A percentile compares a stretch with the other conserved stretches of the same genome.
These are phyloP conservation scores for Vicia villosa DNA, from an alignment of 306 rosid species.

Conservation along the genomic window DNA sequence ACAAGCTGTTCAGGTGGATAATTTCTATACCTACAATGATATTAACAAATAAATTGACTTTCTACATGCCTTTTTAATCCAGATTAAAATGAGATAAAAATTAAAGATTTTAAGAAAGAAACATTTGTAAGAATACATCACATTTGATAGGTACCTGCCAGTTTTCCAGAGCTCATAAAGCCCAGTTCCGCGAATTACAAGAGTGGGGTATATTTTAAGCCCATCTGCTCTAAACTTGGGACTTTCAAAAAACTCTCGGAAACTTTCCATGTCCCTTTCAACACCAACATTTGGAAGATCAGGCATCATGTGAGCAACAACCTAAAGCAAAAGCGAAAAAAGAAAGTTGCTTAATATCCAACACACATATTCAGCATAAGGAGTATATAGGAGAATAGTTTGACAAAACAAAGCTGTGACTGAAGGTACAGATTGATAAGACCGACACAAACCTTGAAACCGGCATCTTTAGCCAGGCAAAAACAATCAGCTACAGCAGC, in stretches of 20 bases:
- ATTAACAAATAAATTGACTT: slow-evolving; percentile 14
- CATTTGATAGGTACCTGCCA: slow-evolving; percentile 62
- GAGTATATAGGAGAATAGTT: slow-evolving; percentile 25
- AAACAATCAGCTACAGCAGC: slow-evolving; percentile 98
- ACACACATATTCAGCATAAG: slow-evolving; percentile 4
- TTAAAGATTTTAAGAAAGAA: neutral
- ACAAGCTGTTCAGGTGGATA: slow-evolving; percentile 99
- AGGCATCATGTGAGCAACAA: slow-evolving; percentile 99
- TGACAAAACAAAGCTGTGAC: slow-evolving; percentile 7
- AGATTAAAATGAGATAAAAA: slow-evolving; percentile 14
- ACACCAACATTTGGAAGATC: slow-evolving; percentile 99
- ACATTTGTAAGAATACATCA: neutral
- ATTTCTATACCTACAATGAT: slow-evolving; percentile 80
- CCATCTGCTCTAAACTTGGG: slow-evolving; percentile 95
- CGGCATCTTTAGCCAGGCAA: slow-evolving; percentile 96
- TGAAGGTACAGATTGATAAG: neutral
- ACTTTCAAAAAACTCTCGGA: slow-evolving; percentile 88
- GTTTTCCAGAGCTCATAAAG: slow-evolving; percentile 99
- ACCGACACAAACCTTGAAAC: slow-evolving; percentile 74
- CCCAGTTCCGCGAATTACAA: slow-evolving; percentile 98
- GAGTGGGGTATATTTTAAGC: slow-evolving; percentile 95
- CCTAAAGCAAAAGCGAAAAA: slow-evolving; percentile 52
- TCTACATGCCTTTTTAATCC: neutral
- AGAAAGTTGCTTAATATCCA: neutral
- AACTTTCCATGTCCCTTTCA: slow-evolving; percentile 99